Base-by-base conservation (phyloP, 129 eudicot genomes). In the Heracleum sosnowskyi region DNA sequence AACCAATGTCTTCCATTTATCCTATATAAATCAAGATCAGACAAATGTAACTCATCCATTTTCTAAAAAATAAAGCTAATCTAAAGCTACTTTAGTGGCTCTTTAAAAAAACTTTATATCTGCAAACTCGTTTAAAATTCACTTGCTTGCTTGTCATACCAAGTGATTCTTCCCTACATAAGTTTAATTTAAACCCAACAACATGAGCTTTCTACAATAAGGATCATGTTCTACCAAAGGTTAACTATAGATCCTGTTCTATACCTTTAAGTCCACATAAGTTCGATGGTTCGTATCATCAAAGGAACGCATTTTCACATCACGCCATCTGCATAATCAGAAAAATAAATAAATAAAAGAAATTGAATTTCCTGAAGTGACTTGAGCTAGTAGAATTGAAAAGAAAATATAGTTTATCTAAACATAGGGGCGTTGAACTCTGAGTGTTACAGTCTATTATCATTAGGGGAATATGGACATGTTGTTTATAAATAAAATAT, bases 1-100 rank as follows among this genome's bases (percentile, higher is more conserved):
- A 45, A 94, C 98, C 86, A 95, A 81, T 47, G 99, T 95, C 81
- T 95, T 95, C 99, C 99, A 95, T 82, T 95, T 95, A 82, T 95
- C 99, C 99, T 95, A 79, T 31, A 81, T 45, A 63, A 40, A 64
- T 16, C 40, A 66, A 28, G 4, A 60, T 60, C 15, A 60, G 16
- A 60, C 16, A 13, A 31, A 7, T 29, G 31, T 66, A n/a, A 16
- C 4, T 60, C 68, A 60, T 60, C 28, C 13, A 55, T 55, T 7
- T 55, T 9, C 28, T 9, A 2, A 28, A 28, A 28, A 28, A 64
- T 11, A 12, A 12, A 64, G 29, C 22, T 64, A 31, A 64, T 66
- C 9, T 31, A 16, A 8, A 66, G 34, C 68, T 60, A 66, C 24
- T 33, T 33, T 4, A 13, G 22, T 5, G 72, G 40, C 24, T 66